Evolutionary conservation across 345 rosid genomes (phyloP).

Genomic region (Populus deltoides): DNA sequence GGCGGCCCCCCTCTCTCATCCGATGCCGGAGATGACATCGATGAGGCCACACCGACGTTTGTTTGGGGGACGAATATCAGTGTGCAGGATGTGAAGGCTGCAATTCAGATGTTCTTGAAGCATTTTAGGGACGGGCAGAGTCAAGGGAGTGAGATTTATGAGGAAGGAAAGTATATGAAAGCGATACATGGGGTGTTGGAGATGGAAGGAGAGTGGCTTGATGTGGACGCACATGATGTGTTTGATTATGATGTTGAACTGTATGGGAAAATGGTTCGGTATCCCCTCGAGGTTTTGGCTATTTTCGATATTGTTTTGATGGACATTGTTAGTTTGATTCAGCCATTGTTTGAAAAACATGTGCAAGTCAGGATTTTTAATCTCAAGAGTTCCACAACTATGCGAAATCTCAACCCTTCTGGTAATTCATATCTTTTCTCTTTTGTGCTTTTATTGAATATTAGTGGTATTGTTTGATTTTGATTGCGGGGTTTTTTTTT

Average conservation of each 20-base stretch:
- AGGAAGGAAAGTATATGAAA: conserved; percentile 87
- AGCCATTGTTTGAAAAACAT: conserved; percentile 79
- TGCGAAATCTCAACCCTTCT: conserved; percentile 94
- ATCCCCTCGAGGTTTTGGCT: conserved; percentile 89
- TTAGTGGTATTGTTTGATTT: not conserved
- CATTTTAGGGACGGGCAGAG: conserved; percentile 62
- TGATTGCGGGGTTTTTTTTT: not conserved
- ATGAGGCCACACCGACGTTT: conserved; percentile 70
- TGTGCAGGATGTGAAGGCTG: conserved; percentile 82
- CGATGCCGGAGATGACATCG: conserved; percentile 64
- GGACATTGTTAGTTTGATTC: conserved; percentile 75
- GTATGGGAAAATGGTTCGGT: conserved; percentile 82
- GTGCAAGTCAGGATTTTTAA: conserved; percentile 80
- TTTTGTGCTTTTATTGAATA: not conserved
- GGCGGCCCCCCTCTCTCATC: conserved; percentile 49
- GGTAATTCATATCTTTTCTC: conserved; percentile 38
- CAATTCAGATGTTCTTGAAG: conserved; percentile 84
- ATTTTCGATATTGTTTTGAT: conserved; percentile 91
- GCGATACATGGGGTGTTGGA: conserved; percentile 70
- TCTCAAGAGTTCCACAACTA: conserved; percentile 69
- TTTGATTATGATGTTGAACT: conserved; percentile 76
- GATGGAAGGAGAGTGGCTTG: conserved; percentile 85
- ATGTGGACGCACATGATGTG: conserved; percentile 85
- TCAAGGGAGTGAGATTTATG: conserved; percentile 41
- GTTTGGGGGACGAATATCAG: conserved; percentile 98